Evolutionary conservation across 257 asterid species (phyloP), one percentile per base, ranked within the genome.

Genomic region (Cruciata laevipes): DNA sequence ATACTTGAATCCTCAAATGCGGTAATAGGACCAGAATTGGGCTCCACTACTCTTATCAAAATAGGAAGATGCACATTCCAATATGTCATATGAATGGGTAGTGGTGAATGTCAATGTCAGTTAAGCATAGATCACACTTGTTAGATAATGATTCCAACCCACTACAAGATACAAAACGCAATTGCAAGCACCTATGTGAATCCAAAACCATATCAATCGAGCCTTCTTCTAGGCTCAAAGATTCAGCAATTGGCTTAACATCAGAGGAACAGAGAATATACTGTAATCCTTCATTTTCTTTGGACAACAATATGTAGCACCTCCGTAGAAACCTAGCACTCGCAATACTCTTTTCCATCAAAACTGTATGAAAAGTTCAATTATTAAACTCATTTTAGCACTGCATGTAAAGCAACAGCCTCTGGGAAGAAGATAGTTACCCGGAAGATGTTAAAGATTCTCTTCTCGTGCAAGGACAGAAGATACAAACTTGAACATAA

Each of bases 101-200:
- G 82, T 86, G 90, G 79, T 88, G 96, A 57, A 93, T 63, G 59
- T 89, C 91, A 78, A 85, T 75, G 70, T 79, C 82, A 65, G 78
- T 81, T 55, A 86, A 70, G 57, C 77, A 75, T 57, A 88, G 42
- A 55, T 73, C 77, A 77, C 68, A 79, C 69, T 79, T 73, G 68
- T 77, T 82, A 71, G 71, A 63, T 68, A 77, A 67, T 73, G 76
- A 53, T 16, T 67, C 79, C 61, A 62, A 55, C 55, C 66, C 81
- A 67, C 74, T 77, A 56, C 44, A 58, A 75, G 76, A 82, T 84
- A 80, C 86, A 79, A 83, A 81, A 82, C 85, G 90, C 81, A 90
- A 74, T 52, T 81, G 40, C 77, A 88, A 77, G 82, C 89, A 80
- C 71, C 82, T 81, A 78, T 77, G 71, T 24, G 69, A 69, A 74